These are phyloP conservation scores for Vitis hybrid DNA, from an alignment of 177 flowering plant species.

Conservation along the genomic window DNA sequence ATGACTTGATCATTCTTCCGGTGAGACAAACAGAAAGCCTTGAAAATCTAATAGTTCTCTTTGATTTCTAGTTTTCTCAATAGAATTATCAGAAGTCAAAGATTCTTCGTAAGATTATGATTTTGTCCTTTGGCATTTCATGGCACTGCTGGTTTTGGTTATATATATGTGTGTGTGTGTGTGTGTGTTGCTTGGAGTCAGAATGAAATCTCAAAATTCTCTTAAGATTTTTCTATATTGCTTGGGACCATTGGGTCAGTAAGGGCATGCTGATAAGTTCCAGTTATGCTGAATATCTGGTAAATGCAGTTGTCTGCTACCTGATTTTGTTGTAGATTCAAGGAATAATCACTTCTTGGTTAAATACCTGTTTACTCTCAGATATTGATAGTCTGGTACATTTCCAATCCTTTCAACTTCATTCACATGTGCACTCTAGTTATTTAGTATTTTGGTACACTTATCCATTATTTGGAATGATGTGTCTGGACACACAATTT, in stretches of 20 bases:
- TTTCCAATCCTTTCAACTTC: neutral
- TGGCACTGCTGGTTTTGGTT: neutral
- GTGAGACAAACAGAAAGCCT: slow-evolving; percentile 42
- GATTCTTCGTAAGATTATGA: neutral
- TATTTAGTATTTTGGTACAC: too few relatives aligned
- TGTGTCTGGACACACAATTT: too few relatives aligned
- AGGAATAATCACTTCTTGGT: too few relatives aligned
- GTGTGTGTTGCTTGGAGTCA: neutral
- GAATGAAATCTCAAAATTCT: neutral
- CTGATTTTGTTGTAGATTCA: too few relatives aligned
- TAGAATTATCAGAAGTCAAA: neutral
- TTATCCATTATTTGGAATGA: too few relatives aligned
- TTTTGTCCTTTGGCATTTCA: neutral
- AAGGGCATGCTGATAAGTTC: too few relatives aligned
- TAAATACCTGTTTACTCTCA: too few relatives aligned
- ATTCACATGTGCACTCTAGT: neutral
- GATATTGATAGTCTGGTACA: too few relatives aligned
- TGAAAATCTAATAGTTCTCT: neutral
- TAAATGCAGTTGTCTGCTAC: too few relatives aligned
- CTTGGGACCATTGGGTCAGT: neutral
- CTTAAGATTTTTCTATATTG: neutral
- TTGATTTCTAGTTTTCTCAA: neutral
- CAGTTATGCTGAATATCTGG: too few relatives aligned
- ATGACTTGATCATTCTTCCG: slow-evolving; percentile 88
- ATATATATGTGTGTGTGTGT: too few relatives aligned